Base-by-base conservation (phyloP, 257 asterid species). In the Forsythia suspensa region DNA sequence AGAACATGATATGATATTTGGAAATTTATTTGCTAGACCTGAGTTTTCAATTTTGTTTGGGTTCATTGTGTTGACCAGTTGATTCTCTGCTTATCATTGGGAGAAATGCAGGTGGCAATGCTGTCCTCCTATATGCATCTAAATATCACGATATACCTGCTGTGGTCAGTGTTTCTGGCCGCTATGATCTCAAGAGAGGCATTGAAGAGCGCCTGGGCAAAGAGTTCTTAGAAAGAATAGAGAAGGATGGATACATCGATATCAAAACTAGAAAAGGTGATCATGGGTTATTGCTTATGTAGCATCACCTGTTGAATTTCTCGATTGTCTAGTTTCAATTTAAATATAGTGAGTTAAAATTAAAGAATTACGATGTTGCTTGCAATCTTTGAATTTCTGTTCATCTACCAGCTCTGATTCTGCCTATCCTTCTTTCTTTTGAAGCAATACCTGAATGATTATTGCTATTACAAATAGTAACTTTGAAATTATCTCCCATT, bases 121-220 rank as follows among this genome's bases (percentile, higher is more conserved):
- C 85, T 79, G 98, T 91, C 70, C 94, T 92, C 71, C 83, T 94
- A 51, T 92, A 94, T 84, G 96, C 91, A 76, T 94, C 98, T 70
- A 90, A 85, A 73, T 90, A 91, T 84, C 96, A 87, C 61, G 96
- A 94, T 77, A 85, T 91, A 82, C 82, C 82, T 55, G 88, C 88
- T 0, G 90, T 95, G 63, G 78, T 95, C 80, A 95, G 91, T 88
- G 72, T 91, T 73, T 95, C 99, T 67, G 98, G 97, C 52, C 97
- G 99, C 75, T 92, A 90, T 83, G 88, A 91, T 79, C 85, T 93
- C 78, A 89, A 91, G 80, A 80, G 84, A 83, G 99, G 98, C 71
- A 83, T 92, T 78, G 87, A 81, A 71, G 95, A 90, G 79, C 87
- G 92, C 8, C 42, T 92, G 79, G 99, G 98, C 2, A 74, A 88